phyloP scores from a whole-genome alignment of 257 asterid genomes.

The Solanum chaucha region DNA sequence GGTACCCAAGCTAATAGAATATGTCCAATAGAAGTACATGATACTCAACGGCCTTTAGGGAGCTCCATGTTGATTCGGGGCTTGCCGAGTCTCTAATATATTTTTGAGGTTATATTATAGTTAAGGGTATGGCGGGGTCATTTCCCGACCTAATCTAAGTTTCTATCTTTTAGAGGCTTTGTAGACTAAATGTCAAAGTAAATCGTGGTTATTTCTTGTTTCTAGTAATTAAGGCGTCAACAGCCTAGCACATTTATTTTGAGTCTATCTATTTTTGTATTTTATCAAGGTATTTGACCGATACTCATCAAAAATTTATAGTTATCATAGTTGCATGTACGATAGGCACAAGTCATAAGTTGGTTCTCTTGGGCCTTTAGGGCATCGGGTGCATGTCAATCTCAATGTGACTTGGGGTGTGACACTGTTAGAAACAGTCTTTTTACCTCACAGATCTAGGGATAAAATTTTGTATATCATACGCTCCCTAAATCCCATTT shows the following conservation, averaged over 20 bases:
- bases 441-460: too few species aligned
- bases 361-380: neutral
- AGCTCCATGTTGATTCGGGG: neutral
- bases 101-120: neutral
- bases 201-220: neutral
- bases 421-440: neutral
- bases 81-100: neutral
- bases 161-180: neutral
- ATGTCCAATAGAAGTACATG: neutral
- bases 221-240: neutral
- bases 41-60: too few species aligned
- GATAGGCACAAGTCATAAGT: neutral
- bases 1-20: neutral
- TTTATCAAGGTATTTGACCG: neutral
- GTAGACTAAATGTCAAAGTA: neutral
- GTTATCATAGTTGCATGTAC: too few species aligned
- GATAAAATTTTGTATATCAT: too few species aligned
- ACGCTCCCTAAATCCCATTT: neutral
- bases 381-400: neutral
- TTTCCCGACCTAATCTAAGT: neutral
- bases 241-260: neutral
- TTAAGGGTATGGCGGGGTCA: neutral
- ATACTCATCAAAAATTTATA: neutral
- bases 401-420: neutral
- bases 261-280: neutral